Evolutionary conservation across 2,329 filamentous ascomycete genomes (phyloP).

Genomic region (Aciculosporium take): DNA sequence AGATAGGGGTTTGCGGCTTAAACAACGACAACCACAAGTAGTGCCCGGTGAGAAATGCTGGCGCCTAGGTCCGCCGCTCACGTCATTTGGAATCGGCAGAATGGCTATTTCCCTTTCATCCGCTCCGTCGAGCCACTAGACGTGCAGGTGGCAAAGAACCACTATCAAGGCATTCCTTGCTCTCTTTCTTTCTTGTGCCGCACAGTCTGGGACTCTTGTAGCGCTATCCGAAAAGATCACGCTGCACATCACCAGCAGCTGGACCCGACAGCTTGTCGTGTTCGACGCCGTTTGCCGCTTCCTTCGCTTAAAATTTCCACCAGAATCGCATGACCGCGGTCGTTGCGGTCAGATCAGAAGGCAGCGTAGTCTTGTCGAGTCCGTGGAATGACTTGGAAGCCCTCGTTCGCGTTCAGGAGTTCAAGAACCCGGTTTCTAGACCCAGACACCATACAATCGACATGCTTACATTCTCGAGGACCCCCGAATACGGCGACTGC

Average conservation of each 20-base stretch:
- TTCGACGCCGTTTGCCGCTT: background rate
- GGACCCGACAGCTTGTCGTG: background rate
- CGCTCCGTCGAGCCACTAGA: too few relatives aligned
- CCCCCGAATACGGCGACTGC: background rate
- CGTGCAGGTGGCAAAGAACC: too few relatives aligned
- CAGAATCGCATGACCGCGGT: background rate
- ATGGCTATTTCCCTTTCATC: too few relatives aligned
- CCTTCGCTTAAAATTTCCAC: slow-evolving; percentile 3
- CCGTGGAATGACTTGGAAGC: slow-evolving; percentile 3
- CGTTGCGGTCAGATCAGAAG: slow-evolving; percentile 1
- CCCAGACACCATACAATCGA: slow-evolving; percentile 3
- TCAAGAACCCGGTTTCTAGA: slow-evolving; percentile 2
- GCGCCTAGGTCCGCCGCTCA: too few relatives aligned
- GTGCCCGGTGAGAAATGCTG: too few relatives aligned
- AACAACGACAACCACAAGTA: too few relatives aligned
- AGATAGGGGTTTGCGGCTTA: too few relatives aligned
- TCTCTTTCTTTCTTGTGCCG: background rate
- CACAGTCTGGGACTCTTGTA: background rate
- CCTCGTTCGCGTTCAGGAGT: slow-evolving; percentile 1
- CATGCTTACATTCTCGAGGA: slow-evolving; percentile 3
- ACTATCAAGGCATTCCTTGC: too few relatives aligned
- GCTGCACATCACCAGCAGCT: slow-evolving; percentile 3
- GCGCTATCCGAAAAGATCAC: slow-evolving; percentile 1
- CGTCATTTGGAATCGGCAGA: too few relatives aligned
- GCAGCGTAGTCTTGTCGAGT: slow-evolving; percentile 3